Conservation (phyloP, 2,329 filamentous ascomycete species). For the Xylaria arbuscula region DNA sequence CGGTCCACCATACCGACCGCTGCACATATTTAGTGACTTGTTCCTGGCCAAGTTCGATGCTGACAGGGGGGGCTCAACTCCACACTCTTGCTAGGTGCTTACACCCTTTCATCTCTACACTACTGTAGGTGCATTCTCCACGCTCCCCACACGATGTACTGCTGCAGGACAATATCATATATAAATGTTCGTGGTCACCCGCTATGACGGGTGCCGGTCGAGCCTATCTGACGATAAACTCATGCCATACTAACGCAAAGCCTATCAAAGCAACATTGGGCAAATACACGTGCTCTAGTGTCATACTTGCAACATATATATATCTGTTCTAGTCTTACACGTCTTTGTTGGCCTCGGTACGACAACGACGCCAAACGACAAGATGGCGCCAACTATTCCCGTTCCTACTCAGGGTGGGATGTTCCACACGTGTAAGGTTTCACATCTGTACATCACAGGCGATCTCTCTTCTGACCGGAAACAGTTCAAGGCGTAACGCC, state of each 20-base stretch:
- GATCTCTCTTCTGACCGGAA: slow-evolving; percentile 31
- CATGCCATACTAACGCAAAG: slow-evolving; percentile 29
- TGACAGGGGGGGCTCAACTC: slow-evolving; percentile 44
- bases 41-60: slow-evolving; percentile 45
- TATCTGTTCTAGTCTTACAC: slow-evolving; percentile 16
- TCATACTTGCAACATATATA: slow-evolving; percentile 24
- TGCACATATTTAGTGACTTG: slow-evolving; percentile 42
- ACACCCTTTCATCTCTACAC: slow-evolving; percentile 49
- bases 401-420: slow-evolving; percentile 63
- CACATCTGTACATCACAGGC: neutral
- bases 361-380: slow-evolving; percentile 38
- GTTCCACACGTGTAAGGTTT: slow-evolving; percentile 59
- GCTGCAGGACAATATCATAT: slow-evolving; percentile 53
- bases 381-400: slow-evolving; percentile 59
- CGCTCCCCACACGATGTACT: slow-evolving; percentile 49
- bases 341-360: slow-evolving; percentile 32
- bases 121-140: slow-evolving; percentile 43
- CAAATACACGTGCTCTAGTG: slow-evolving; percentile 20
- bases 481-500: slow-evolving; percentile 63
- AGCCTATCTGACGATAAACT: slow-evolving; percentile 45
- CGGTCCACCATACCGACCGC: slow-evolving; percentile 21
- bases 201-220: slow-evolving; percentile 47
- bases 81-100: slow-evolving; percentile 44
- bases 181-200: slow-evolving; percentile 53
- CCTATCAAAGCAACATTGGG: slow-evolving; percentile 21